Evolutionary conservation across 345 rosid species (phyloP).

Genomic region (Garcia nutans): DNA sequence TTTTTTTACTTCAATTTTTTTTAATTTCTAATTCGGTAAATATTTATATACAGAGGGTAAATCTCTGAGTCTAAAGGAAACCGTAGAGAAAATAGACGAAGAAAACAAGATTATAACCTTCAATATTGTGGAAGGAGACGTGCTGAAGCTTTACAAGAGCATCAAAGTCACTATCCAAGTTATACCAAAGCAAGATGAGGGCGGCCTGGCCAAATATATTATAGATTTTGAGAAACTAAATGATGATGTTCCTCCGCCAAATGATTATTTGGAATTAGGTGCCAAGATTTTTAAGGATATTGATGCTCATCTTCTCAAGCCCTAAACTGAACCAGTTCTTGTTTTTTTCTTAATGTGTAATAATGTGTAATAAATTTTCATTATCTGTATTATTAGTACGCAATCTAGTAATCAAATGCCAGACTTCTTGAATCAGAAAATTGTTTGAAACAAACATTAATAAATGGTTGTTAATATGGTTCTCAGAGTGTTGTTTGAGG

Average conservation of each 20-base stretch:
- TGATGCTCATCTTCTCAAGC: background rate
- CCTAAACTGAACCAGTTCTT: background rate
- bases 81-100: conserved; percentile 25
- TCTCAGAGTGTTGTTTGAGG: too few species aligned
- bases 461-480: too few species aligned
- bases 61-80: conserved; percentile 16
- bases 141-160: background rate
- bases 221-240: conserved; percentile 3
- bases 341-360: too few species aligned
- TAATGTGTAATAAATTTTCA: too few species aligned
- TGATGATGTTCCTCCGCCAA: background rate
- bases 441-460: too few species aligned
- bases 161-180: background rate
- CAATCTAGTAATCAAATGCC: too few species aligned
- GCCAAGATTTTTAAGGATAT: too few species aligned
- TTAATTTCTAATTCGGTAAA: background rate
- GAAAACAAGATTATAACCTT: conserved; percentile 22
- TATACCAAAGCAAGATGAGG: background rate
- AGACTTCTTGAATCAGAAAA: too few species aligned
- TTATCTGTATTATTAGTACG: too few species aligned
- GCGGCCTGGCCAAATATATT: background rate
- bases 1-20: background rate
- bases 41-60: background rate
- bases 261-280: background rate
- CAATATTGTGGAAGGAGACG: conserved; percentile 3